phyloP scores from a whole-genome alignment of 441 rosid genomes.

The Gossypium gossypioides region DNA sequence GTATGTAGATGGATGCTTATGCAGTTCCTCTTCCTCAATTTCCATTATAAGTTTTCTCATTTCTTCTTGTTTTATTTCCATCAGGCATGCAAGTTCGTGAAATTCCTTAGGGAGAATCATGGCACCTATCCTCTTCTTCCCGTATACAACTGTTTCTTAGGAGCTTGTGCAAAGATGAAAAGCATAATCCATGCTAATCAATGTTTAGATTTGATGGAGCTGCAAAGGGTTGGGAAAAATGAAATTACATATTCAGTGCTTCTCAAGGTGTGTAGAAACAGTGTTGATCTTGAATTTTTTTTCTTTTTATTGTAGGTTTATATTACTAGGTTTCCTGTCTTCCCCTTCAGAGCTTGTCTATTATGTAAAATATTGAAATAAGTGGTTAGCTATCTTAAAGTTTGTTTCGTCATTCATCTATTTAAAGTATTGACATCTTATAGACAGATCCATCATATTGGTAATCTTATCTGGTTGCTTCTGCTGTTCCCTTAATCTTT shows the following conservation, averaged over 20 bases:
- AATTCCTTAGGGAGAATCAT: constrained; percentile 38
- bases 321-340: background rate
- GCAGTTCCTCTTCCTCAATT: background rate
- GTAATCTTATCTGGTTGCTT: background rate
- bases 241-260: constrained; percentile 59
- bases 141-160: constrained; percentile 51
- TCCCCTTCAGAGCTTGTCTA: background rate
- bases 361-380: constrained; percentile 8
- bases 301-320: background rate
- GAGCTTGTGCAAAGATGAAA: constrained; percentile 39
- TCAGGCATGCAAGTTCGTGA: constrained; percentile 59
- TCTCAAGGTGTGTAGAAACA: constrained; percentile 50
- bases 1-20: constrained; percentile 7
- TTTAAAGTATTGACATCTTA: background rate
- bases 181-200: constrained; percentile 35
- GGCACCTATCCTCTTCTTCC: constrained; percentile 37
- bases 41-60: constrained; percentile 4
- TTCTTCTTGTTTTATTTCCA: constrained; percentile 17
- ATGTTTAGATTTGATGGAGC: constrained; percentile 83
- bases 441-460: constrained; percentile 9
- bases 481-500: constrained; percentile 21
- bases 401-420: background rate
- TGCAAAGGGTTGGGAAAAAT: constrained; percentile 52
- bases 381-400: background rate
- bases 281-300: background rate